Evolutionary conservation across 2,329 filamentous ascomycete genomes (phyloP), one percentile per base, ranked within the genome.

Genomic region (Bipolaris cookei): DNA sequence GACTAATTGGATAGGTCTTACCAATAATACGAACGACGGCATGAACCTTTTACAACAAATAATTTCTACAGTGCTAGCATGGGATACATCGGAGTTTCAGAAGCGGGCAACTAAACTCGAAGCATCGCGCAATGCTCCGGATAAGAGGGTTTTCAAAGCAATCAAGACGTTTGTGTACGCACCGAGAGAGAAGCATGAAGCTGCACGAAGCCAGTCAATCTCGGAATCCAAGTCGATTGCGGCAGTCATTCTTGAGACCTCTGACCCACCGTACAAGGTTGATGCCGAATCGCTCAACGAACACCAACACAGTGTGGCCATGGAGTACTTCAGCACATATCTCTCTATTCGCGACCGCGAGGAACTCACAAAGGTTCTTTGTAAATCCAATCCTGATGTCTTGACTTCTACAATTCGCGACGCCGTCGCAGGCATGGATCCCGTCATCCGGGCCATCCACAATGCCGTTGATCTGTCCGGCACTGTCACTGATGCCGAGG

Each of bases 31-130:
- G 0, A 86, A 91, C 60, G 89, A 92, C 64, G 90, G 90, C 44
- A 91, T 91, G 89, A 95, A 93, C 70, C 74, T 94, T 7, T 74
- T 95, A 63, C 90, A 94, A 74, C 81, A 83, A 77, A 92, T 95
- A 61, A 87, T 94, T 20, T 89, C 86, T 0, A 84, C 89, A 3
- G 86, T 92, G 0, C 76, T 93, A 10, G 83, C 84, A 4, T 92
- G 89, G 88, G 91, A 95, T 66, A 85, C 85, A 5, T 79, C 81
- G 35, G 89, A 91, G 61, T 88, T 92, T 59, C 85, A 86, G 57
- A 89, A 88, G 72, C 81, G 84, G 1, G 82, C 83, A 1, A 82
- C 87, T 0, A 87, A 84, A 61, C 84, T 92, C 42, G 88, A 90
- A 62, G 87, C 85, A 50, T 77, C 81, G 30, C 86, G 84, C 54